Evolutionary conservation across 345 rosid species (phyloP).

Genomic region (Arabidopsis thaliana): TAIR10.1 NC_003070.9:10486001-10486500

Average conservation of each 20-base stretch:
- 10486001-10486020: constrained; percentile 1
- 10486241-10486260: constrained; percentile 25
- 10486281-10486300: not conserved
- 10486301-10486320: constrained; percentile 75
- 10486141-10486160: constrained; percentile 48
- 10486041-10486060: not conserved
- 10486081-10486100: constrained; percentile 54
- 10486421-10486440: constrained; percentile 1
- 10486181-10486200: constrained; percentile 75
- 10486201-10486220: constrained; percentile 89
- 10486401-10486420: constrained; percentile 58
- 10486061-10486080: not conserved
- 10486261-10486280: not conserved
- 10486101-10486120: constrained; percentile 84
- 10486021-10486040: too few species aligned
- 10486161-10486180: constrained; percentile 67
- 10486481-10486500: constrained; percentile 77
- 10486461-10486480: not conserved
- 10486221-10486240: constrained; percentile 36
- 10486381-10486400: constrained; percentile 61
- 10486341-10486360: constrained; percentile 57
- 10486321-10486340: constrained; percentile 48
- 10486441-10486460: not conserved
- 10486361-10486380: constrained; percentile 63
- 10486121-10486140: constrained; percentile 78